Base-by-base conservation (phyloP, 2,329 filamentous ascomycete genomes). In the Trichophyton verrucosum region DNA sequence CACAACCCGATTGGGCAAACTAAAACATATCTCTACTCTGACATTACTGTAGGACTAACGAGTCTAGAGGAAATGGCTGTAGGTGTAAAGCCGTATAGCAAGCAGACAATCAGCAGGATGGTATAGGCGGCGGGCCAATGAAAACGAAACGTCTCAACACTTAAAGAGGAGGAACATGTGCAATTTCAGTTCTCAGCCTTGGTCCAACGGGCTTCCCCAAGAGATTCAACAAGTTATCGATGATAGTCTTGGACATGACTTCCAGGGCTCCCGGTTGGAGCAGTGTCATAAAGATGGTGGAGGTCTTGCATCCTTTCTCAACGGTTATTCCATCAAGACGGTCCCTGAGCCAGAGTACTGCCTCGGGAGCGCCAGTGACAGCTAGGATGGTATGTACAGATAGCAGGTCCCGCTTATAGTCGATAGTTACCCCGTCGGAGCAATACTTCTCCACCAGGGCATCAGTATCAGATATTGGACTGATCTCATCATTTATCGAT, bases 401-500 rank as follows among this genome's bases (percentile, higher is more conserved):
- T 8, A 75, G 65, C 1, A 68, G 71, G 61, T 81, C 79, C 3
- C 77, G 69, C 56, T 77, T 70, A 60, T 78, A 81, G 1, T 71
- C 67, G 4, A 81, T 74, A 2, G 72, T 72, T 0, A 71, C 76
- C 2, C 76, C 76, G 2, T 65, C 68, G 0, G 60, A 63, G 61
- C 79, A 81, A 61, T 77, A 80, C 13, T 67, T 65, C 0, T 70
- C 60, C 0, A 80, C 72, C 20, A 80, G 64, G 0, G 62, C 68
- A 60, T 82, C 79, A 1, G 76, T 80, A 36, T 77, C 75, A 3
- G 64, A 68, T 2, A 80, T 69, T 1, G 72, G 69, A 7, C 73
- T 76, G 55, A 79, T 69, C 58, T 81, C 74, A 44, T 82, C 80
- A 2, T 66, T 63, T 20, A 76, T 72, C 0, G 78, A 76, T 62